Evolutionary conservation across 2,329 filamentous ascomycete species (phyloP), one percentile per base, ranked within the genome.

Genomic region (Penicillium sp.): DNA sequence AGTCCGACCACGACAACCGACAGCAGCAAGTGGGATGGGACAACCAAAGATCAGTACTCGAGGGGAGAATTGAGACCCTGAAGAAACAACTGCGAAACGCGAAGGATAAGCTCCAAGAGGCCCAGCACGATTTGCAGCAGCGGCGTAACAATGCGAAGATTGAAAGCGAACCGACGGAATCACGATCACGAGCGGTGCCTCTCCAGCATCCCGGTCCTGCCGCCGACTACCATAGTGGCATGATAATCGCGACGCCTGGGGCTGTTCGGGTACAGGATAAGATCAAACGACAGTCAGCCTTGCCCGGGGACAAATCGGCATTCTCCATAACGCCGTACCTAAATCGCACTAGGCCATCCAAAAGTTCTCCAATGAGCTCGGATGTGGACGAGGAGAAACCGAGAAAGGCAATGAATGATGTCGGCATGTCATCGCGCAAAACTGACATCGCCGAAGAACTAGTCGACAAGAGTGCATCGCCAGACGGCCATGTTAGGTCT

Each of bases 311-410:
- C 66, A 97, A 96, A 71, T 97, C 92, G 0, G 86, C 83, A 2
- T 97, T 97, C 71, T 96, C 91, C 3, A 91, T 97, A 58, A 97
- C 93, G 0, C 93, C 93, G 0, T 97, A 96, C 77, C 79, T 97
- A 55, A 96, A 92, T 70, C 85, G 87, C 44, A 87, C 84, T 21
- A 85, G 80, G 54, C 86, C 78, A 57, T 75, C 87, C 12, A 72
- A 75, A 29, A 62, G 64, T 34, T 63, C 66, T 10, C 61, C 60
- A 26, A 55, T 44, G 27, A 66, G 64, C 32, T 68, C 68, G 21
- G 62, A 63, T n/a, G 52, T 56, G 29, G 63, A 68, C 20, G 50
- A 58, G 23, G 60, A 68, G 44, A 62, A 67, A 33, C 40, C 58
- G n/a, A 54, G 56, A 21, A 48, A 53, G 23, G 51, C 48, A 18